A percentile compares a stretch with the other conserved stretches of the same genome.
phyloP scores from a whole-genome alignment of 2,329 filamentous ascomycete genomes.

The Blumeriella jaapii region DNA sequence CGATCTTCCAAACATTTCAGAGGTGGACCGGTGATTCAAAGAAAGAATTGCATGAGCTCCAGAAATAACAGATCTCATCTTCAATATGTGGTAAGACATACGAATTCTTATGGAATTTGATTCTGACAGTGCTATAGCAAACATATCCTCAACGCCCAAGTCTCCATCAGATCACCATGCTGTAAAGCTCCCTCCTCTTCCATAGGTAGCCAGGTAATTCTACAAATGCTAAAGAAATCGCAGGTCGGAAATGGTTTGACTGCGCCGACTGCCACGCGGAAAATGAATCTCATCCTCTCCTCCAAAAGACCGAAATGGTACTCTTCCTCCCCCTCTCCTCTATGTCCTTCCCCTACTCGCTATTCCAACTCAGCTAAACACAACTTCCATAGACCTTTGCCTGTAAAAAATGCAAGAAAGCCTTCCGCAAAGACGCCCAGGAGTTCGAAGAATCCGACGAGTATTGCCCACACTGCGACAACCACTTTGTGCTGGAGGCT shows the following conservation, averaged over 20 bases:
- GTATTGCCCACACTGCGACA: conserved; percentile 98
- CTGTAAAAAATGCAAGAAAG: conserved; percentile 98
- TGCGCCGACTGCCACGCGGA: conserved; percentile 91
- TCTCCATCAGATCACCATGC: conserved; percentile 89
- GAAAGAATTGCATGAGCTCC: too few relatives aligned
- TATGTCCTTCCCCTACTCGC: neutral
- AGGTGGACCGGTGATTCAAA: too few relatives aligned
- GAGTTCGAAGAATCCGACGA: conserved; percentile 97
- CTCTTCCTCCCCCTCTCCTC: conserved; percentile 2
- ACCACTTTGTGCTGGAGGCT: conserved; percentile 92
- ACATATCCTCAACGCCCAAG: conserved; percentile 96
- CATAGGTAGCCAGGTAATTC: too few relatives aligned
- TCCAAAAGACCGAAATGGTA: conserved; percentile 73
- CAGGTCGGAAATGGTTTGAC: conserved; percentile 96
- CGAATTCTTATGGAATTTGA: conserved; percentile 1
- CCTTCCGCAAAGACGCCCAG: conserved; percentile 84
- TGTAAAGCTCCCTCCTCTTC: conserved; percentile 46
- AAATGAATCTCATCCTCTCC: conserved; percentile 62
- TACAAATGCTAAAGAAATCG: too few relatives aligned
- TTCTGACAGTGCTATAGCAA: conserved; percentile 48
- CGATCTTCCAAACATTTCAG: too few relatives aligned
- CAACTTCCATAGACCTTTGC: conserved; percentile 69
- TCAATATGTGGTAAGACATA: conserved; percentile 23
- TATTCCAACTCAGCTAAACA: conserved; percentile 1
- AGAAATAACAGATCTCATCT: neutral